These are phyloP conservation scores for Dipteronia dyeriana DNA, from an alignment of 345 rosid genomes.

Conservation along the genomic window DNA sequence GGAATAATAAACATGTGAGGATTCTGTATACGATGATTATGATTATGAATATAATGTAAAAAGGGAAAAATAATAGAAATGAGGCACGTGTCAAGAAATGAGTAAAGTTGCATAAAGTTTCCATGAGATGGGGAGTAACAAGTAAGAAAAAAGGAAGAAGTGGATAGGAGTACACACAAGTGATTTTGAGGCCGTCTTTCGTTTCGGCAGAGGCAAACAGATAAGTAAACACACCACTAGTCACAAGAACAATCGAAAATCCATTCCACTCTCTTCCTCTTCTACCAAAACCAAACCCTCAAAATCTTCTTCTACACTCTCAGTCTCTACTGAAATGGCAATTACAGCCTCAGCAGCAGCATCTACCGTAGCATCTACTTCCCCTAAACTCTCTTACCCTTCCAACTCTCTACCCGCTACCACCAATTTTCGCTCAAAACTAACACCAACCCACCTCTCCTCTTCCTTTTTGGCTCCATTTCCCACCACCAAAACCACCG, in stretches of 20 bases:
- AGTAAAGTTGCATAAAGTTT: conserved; percentile 3
- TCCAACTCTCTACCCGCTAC: conserved; percentile 36
- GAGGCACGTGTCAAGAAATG: conserved; percentile 20
- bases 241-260: no score
- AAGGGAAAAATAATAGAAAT: no score
- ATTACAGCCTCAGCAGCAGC: conserved; percentile 52
- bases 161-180: conserved; percentile 33
- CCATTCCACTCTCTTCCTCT: conserved; percentile 22
- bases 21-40: no score
- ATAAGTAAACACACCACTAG: conserved; percentile 24
- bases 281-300: conserved; percentile 10
- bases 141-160: background rate
- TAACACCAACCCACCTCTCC: conserved; percentile 48
- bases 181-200: conserved; percentile 30
- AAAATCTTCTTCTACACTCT: background rate
- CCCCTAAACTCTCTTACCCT: conserved; percentile 46
- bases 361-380: conserved; percentile 27
- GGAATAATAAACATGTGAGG: no score
- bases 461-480: conserved; percentile 66
- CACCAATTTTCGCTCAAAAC: conserved; percentile 33
- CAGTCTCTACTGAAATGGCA: conserved; percentile 43
- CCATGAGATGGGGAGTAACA: conserved; percentile 7
- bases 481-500: conserved; percentile 24
- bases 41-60: no score
- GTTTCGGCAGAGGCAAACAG: conserved; percentile 13